Evolutionary conservation across 352 stramenopile species (phyloP), one percentile per base, ranked within the genome.

Genomic region (Phytopythium boreale): DNA sequence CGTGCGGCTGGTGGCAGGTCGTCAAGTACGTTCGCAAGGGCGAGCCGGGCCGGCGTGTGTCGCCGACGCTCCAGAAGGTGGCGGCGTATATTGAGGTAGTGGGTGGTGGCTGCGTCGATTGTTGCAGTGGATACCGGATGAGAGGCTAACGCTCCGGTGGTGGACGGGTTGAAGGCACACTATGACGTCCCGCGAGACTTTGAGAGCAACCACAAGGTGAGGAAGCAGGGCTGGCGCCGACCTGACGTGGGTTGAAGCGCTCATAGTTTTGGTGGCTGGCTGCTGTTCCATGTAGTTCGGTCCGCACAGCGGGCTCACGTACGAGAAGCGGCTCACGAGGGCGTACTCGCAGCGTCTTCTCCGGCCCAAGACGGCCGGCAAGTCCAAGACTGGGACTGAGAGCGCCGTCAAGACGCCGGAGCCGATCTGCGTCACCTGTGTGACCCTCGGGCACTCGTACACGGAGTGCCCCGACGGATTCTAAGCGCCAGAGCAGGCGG

Each of bases 381-480:
- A 36, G 47, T 1, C 10, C 26, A 19, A 15, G 14, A 20, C 43
- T 2, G 20, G 17, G 20, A 26, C 41, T 7, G 5, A 24, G 7
- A 10, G 20, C 41, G 41, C 41, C 41, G 41, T 19, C 57, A 71
- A 53, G 68, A 62, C 58, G 24, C 64, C 67, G 15, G 60, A 76
- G 44, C 57, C 64, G 12, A 92, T 90, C 36, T 92, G 83, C 64
- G 64, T 83, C 62, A 80, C 75, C 20, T 92, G 83, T 26, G 78
- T 76, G 7, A 56, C 39, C 1, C 59, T 85, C 14, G 81, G 77
- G 1, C 81, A 90, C 64, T 67, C 56, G 1, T 75, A 82, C 55
- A 81, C 78, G 53, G 60, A 67, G 17, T 92, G 83, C 47, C 80
- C 82, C 2, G 70, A 88, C 39, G 82, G 80, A 0, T 90, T 92